Evolutionary conservation across 2,329 filamentous ascomycete species (phyloP), one percentile per base, ranked within the genome.

Genomic region (Graphiopsis chlorocephala): DNA sequence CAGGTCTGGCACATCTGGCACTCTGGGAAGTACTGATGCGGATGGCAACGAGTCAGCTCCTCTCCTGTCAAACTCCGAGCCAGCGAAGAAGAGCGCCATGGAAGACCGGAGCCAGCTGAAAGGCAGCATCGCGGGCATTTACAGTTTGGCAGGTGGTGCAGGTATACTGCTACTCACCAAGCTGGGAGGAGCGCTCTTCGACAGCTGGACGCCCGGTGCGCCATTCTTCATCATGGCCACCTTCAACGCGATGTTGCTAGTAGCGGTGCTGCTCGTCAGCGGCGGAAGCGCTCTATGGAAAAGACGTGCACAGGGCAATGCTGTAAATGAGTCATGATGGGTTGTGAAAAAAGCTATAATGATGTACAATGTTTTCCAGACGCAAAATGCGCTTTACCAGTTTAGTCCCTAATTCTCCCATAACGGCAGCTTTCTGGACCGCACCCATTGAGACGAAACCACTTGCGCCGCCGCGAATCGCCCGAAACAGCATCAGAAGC

Each of bases 171-270:
- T 98, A 5, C 84, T 99, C 17, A 98, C 95, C 0, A 99, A 99
- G 78, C 77, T 95, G 4, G 95, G 95, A 14, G 95, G 95, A 0
- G 86, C 87, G 42, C 78, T 97, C 56, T 99, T 98, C 73, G 95
- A 99, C 76, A 83, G 78, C 23, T 80, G 88, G 61, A 89, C 88
- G 1, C 84, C 84, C 2, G 90, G 91, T 0, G 90, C 91, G 12
- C 95, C 95, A 0, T 98, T 99, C 76, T 97, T 93, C 75, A 89
- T 98, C 83, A 94, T 99, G 89, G 93, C 93, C 0, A 81, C 81
- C 0, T 98, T 98, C 76, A 98, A 98, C 74, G 90, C 79, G 0
- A 68, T 92, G 0, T 77, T 97, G 63, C 79, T 96, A 14, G 73
- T 87, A 6, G 74, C 72, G 1, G 73, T 77, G 20, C 31, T 73